Evolutionary conservation across 495 filamentous ascomycete species (phyloP), one percentile per base, ranked within the genome.

Genomic region (Parathielavia hyrcaniae): DNA sequence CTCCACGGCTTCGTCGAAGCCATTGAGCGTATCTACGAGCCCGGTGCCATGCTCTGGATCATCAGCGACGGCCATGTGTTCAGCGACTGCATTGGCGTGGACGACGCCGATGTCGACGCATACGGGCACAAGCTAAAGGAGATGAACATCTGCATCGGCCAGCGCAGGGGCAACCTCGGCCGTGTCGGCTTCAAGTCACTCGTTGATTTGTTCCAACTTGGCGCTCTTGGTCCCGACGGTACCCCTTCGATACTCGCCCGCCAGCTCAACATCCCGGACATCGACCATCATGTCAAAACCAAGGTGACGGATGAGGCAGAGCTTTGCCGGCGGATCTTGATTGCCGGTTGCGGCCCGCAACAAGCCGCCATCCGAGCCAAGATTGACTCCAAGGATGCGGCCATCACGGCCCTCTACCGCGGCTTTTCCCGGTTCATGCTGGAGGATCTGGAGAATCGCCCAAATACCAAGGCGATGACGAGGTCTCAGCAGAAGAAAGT

Each of bases 371-470:
- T 77, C 23, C 65, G 74, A 16, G 55, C 58, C 11, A 66, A 59
- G 39, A 75, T 78, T 38, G 65, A 73, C 4, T 62, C 57, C 7
- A 62, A 68, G 48, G 71, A 77, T 34, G 5, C 63, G 0, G 62
- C 66, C 2, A 64, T 68, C 19, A 58, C 75, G 4, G 71, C 71
- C 0, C 66, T 75, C 16, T 77, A 78, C 61, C 71, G 74, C 9
- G 74, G 75, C 1, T 72, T 77, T 44, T 71, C 72, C 14, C 62
- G 67, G n/a, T 78, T 78, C 47, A 77, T 78, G 75, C 64, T 76
- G 1, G 72, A 78, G 51, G 75, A 78, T 53, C 62, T 78, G 11
- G 65, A 69, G 47, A 54, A 63, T 19, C 68, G 71, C 47, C 64
- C 67, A 0, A 50, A 61, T 4, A 66, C 67, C 6, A 58, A 50